These are phyloP conservation scores for Aphanomyces euteiches DNA, from an alignment of 352 stramenopile species.

Conservation along the genomic window DNA sequence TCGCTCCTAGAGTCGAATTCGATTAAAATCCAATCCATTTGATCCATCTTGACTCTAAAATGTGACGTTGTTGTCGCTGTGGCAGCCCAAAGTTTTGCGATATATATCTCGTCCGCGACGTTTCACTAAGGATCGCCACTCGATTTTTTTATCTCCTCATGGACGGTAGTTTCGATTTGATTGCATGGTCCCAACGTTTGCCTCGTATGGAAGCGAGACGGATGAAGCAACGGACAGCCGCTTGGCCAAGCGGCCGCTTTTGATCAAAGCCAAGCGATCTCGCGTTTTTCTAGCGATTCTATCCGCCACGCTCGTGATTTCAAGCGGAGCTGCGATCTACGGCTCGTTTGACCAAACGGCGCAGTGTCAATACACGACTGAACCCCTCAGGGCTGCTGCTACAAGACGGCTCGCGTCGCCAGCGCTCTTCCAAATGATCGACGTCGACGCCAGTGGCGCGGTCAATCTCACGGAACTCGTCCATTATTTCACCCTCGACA, in stretches of 20 bases:
- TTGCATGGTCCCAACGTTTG: constrained; percentile 7
- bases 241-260: neutral
- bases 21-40: too few relatives aligned
- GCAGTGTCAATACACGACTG: neutral
- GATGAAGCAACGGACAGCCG: neutral
- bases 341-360: constrained; percentile 4
- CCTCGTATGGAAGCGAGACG: constrained; percentile 1
- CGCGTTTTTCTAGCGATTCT: neutral
- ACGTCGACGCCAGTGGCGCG: neutral
- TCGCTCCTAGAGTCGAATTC: too few relatives aligned
- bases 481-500: neutral
- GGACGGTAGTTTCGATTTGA: constrained; percentile 2
- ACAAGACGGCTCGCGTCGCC: neutral
- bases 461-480: neutral
- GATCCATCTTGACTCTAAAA: too few relatives aligned
- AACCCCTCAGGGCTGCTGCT: neutral
- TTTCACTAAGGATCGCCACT: too few relatives aligned
- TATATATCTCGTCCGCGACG: too few relatives aligned
- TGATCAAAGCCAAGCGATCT: neutral
- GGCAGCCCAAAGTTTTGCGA: too few relatives aligned
- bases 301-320: neutral
- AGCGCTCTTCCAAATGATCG: neutral
- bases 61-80: too few relatives aligned
- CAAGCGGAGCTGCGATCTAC: neutral
- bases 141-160: too few relatives aligned